Evolutionary conservation across 1,139 yeast species (phyloP).

Genomic region (Meyerozyma athensensis): DNA sequence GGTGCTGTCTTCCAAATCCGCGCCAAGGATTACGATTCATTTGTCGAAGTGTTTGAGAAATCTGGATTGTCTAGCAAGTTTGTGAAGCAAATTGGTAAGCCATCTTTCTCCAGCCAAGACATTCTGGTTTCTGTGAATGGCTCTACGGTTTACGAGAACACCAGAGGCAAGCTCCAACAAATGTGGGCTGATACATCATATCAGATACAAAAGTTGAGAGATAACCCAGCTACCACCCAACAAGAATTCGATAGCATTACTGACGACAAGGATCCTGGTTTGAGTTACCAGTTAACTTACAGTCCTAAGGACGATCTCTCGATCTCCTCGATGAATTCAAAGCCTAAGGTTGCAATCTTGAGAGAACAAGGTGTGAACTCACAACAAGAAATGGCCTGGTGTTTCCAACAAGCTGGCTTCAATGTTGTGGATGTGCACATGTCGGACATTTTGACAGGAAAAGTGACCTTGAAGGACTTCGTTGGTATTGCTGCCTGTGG

Average conservation of each 20-base stretch:
- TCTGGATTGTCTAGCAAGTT: slow-evolving; percentile 56
- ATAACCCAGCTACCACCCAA: slow-evolving; percentile 85
- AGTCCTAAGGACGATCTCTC: slow-evolving; percentile 40
- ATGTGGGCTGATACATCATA: slow-evolving; percentile 88
- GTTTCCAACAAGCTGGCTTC: slow-evolving; percentile 93
- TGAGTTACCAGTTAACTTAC: slow-evolving; percentile 73
- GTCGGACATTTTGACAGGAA: slow-evolving; percentile 83
- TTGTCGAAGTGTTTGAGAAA: slow-evolving; percentile 48
- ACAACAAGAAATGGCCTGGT: slow-evolving; percentile 98
- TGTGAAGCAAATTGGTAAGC: slow-evolving; percentile 64
- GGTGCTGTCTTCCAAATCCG: slow-evolving; percentile 94
- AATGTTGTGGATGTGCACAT: slow-evolving; percentile 92
- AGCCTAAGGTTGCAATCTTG: slow-evolving; percentile 90
- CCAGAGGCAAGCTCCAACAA: slow-evolving; percentile 73
- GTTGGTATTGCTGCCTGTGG: slow-evolving; percentile 98
- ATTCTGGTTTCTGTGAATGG: slow-evolving; percentile 48
- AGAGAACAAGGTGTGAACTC: slow-evolving; percentile 99
- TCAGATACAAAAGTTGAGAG: slow-evolving; percentile 87
- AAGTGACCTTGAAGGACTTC: slow-evolving; percentile 69
- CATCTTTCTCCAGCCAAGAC: slow-evolving; percentile 50
- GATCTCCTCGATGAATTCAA: slow-evolving; percentile 21
- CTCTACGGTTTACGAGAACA: slow-evolving; percentile 40
- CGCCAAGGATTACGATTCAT: slow-evolving; percentile 46
- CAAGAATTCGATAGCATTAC: slow-evolving; percentile 73
- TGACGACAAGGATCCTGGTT: slow-evolving; percentile 89